Conservation (phyloP, 768 basidiomycete genomes). For the Bullera alba region DNA sequence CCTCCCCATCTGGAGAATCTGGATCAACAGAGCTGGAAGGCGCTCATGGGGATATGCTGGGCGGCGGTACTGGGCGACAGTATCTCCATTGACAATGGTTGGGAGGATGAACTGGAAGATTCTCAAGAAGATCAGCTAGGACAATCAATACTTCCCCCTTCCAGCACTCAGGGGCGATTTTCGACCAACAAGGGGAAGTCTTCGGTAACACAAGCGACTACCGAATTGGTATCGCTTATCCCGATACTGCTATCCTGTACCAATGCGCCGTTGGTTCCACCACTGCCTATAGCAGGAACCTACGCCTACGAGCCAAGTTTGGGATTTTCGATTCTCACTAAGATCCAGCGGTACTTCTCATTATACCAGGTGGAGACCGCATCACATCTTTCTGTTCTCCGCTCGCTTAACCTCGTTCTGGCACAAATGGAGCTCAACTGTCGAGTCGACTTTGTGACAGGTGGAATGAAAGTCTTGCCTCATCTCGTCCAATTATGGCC, state of each 20-base stretch:
- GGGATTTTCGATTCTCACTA: conserved; percentile 52
- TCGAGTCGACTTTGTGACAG: conserved; percentile 54
- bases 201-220: conserved; percentile 58
- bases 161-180: not conserved
- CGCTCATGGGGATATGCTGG: conserved; percentile 64
- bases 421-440: conserved; percentile 72
- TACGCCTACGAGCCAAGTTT: not conserved
- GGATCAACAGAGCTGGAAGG: conserved; percentile 60
- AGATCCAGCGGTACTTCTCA: conserved; percentile 59
- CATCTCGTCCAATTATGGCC: conserved; percentile 65
- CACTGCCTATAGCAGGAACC: conserved; percentile 1
- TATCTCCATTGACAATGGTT: conserved; percentile 42
- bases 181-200: too few relatives aligned
- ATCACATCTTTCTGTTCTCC: conserved; percentile 67
- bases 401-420: conserved; percentile 62
- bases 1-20: conserved; percentile 73
- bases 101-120: conserved; percentile 6
- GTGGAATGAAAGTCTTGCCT: conserved; percentile 61
- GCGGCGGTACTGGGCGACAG: conserved; percentile 65
- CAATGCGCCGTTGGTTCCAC: conserved; percentile 57
- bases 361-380: conserved; percentile 67
- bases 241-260: conserved; percentile 51
- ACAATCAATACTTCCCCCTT: not conserved
- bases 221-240: conserved; percentile 58
- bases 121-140: conserved; percentile 14